Evolutionary conservation across 2,329 filamentous ascomycete genomes (phyloP).

Genomic region (Calonectria ilicicola): DNA sequence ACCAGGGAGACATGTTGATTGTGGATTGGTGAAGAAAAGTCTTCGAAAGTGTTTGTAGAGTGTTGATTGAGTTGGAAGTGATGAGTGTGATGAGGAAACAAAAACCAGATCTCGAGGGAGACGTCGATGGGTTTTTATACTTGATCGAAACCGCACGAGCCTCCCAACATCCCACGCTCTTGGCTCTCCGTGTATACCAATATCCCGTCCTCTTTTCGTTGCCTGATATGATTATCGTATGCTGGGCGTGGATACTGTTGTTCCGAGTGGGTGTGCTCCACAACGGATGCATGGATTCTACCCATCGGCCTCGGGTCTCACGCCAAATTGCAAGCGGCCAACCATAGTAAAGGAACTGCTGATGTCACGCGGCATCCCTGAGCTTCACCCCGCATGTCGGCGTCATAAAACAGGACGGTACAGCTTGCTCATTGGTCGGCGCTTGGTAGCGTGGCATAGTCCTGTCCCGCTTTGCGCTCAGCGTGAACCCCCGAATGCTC

Average conservation of each 20-base stretch:
- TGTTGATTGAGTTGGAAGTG: slow-evolving; percentile 29
- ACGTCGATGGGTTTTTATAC: slow-evolving; percentile 41
- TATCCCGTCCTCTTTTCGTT: slow-evolving; percentile 26
- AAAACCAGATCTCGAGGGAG: slow-evolving; percentile 29
- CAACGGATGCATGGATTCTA: slow-evolving; percentile 30
- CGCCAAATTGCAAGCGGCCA: slow-evolving; percentile 18
- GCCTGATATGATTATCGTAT: slow-evolving; percentile 38
- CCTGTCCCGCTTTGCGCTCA: slow-evolving; percentile 18
- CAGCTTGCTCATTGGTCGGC: slow-evolving; percentile 32
- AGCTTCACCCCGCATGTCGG: slow-evolving; percentile 38
- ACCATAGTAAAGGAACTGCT: slow-evolving; percentile 25
- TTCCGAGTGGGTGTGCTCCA: slow-evolving; percentile 31
- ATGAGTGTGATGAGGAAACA: slow-evolving; percentile 40
- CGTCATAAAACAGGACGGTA: slow-evolving; percentile 22
- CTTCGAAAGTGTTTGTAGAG: slow-evolving; percentile 40
- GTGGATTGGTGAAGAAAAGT: slow-evolving; percentile 35
- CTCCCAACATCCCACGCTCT: slow-evolving; percentile 24
- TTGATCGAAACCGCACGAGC: slow-evolving; percentile 23
- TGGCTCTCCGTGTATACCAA: slow-evolving; percentile 13
- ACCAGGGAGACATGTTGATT: slow-evolving; percentile 47
- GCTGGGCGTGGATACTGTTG: slow-evolving; percentile 31
- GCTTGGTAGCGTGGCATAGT: slow-evolving; percentile 22
- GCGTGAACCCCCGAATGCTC: slow-evolving; percentile 20
- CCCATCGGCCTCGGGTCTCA: slow-evolving; percentile 18
- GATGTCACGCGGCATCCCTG: slow-evolving; percentile 32